Evolutionary conservation across 2,329 filamentous ascomycete genomes (phyloP), one percentile per base, ranked within the genome.

Genomic region (Ceratocystis diversiconidia): DNA sequence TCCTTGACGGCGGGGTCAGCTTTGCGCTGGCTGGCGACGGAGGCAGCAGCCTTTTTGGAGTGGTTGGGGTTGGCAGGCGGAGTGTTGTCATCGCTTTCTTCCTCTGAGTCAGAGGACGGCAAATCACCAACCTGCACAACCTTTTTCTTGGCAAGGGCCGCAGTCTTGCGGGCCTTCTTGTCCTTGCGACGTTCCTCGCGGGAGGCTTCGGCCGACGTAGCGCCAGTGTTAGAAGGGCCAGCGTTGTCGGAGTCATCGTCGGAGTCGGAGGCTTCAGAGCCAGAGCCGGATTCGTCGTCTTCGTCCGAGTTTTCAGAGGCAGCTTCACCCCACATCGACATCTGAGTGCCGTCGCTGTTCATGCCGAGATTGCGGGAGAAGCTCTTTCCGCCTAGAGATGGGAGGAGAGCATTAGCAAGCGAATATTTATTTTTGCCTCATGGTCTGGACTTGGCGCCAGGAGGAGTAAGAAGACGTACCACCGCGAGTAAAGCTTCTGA

Each of bases 301-400:
- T 41, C 36, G 36, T 41, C 36, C 36, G 36, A 41, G 36, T 41
- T 41, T 12, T 79, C 80, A 19, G 82, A 78, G 55, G 15, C 55
- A 36, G 62, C 48, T 17, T 65, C 66, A 36, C 60, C 66, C 89
- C 92, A 96, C 83, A 96, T 92, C 80, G 88, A 86, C 69, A 92
- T 80, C 71, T 90, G 85, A 73, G 94, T 94, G 71, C 92, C 94
- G 73, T 97, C 89, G 70, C 86, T 86, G 73, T 96, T 78, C 22
- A 92, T 92, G 75, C 89, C 86, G 60, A 97, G 85, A 75, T 96
- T 87, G 70, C 90, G 88, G 70, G 92, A 96, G 79, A 95, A 99
- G 73, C 95, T 87, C 78, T 96, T 96, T 73, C 94, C 94, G 69
- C 92, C 92, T 96, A 69, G 28, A 32, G 28, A 32, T 43, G 32